Conservation (phyloP, 192 early-diverging fungal genomes). For the Entomortierella chlamydospora region DNA sequence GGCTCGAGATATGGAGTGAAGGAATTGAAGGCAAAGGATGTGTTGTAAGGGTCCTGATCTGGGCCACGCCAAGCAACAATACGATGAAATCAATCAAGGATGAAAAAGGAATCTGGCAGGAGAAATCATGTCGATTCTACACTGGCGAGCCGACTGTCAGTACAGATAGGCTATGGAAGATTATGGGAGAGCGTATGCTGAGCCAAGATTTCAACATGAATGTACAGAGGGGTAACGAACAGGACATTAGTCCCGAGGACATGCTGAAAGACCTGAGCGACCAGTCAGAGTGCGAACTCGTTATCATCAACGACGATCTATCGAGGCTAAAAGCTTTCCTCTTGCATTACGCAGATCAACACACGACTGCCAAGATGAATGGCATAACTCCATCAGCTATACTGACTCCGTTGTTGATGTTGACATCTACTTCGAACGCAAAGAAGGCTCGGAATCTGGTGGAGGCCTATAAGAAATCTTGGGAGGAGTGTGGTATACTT, state of each 20-base stretch:
- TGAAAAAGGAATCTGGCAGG: constrained; percentile 10
- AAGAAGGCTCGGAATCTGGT: constrained; percentile 27
- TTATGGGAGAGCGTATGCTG: constrained; percentile 33
- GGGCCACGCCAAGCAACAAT: constrained; percentile 7
- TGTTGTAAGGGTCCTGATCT: constrained; percentile 43
- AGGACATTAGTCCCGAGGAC: constrained; percentile 19
- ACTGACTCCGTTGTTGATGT: constrained; percentile 30
- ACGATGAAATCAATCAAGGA: constrained; percentile 12
- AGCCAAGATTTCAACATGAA: constrained; percentile 24
- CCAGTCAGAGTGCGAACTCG: constrained; percentile 14
- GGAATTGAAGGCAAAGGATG: constrained; percentile 52
- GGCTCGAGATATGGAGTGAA: constrained; percentile 56
- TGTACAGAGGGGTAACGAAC: constrained; percentile 21
- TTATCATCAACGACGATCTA: constrained; percentile 35
- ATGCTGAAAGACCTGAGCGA: constrained; percentile 22
- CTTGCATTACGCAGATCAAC: constrained; percentile 2
- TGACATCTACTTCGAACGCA: constrained; percentile 25
- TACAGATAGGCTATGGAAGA: constrained; percentile 17
- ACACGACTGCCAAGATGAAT: not conserved
- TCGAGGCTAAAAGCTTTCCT: constrained; percentile 21
- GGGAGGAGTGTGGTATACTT: not conserved
- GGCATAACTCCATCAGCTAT: not conserved
- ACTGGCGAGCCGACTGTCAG: constrained; percentile 14
- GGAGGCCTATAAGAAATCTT: constrained; percentile 11
- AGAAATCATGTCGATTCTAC: constrained; percentile 21